Base-by-base conservation (phyloP, 129 eudicot genomes). In the Ambrosia artemisiifolia region DNA sequence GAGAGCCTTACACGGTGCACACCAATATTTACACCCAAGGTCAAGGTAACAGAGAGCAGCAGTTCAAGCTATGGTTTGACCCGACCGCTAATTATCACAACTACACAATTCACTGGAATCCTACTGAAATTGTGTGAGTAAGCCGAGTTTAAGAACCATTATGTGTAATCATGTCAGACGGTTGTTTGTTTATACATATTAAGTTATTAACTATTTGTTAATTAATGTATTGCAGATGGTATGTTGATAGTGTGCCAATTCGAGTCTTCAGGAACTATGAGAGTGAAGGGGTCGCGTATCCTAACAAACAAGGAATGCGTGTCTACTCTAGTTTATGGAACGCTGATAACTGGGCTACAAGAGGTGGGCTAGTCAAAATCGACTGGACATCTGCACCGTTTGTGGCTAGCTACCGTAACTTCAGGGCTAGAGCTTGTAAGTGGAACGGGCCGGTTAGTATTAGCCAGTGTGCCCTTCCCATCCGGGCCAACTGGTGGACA, bases 41-140 rank as follows among this genome's bases (percentile, higher is more conserved):
- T 67, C 69, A 34, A 43, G 96, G 88, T 38, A 81, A 83, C 76
- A 63, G 87, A 62, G 96, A 90, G 63, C 87, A 81, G 59, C 96
- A 90, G 43, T 87, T 90, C 64, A 54, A 84, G 32, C 65, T 75
- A 59, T 85, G 95, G 96, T 90, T 90, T 68, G 95, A 90, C 78
- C 91, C 96, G 6, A 85, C 87, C 24, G 77, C 84, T 0, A 81
- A 78, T 61, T 90, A 61, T 67, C 96, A 90, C 72, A 85, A 85
- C 74, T 90, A 90, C 84, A 90, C 94, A 55, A 87, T 87, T 30
- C 88, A 78, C 65, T 90, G 96, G 96, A 90, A 80, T 68, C 91
- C 88, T 17, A 78, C 81, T 1, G 73, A 51, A 42, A 66, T 87
- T 55, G 91, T 85, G 96, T 83, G 67, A 85, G 87, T 73, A 9